These are phyloP conservation scores for Pythium myriotylum DNA, from an alignment of 352 stramenopile genomes.

Conservation along the genomic window DNA sequence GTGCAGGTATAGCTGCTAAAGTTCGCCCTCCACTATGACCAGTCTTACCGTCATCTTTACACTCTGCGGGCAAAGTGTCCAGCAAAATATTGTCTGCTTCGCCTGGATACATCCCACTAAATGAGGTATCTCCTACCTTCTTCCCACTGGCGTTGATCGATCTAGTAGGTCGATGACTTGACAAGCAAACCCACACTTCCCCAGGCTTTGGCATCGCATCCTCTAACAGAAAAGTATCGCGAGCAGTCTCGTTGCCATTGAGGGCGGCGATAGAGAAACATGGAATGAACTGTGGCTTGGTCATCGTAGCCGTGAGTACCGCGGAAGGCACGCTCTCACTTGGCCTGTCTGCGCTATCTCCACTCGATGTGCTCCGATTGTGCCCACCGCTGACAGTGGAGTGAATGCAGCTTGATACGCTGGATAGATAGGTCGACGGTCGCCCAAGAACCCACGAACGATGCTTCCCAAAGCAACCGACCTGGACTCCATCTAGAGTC, in stretches of 20 bases:
- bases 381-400: background rate
- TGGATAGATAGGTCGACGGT: slow-evolving; percentile 47
- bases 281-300: slow-evolving; percentile 47
- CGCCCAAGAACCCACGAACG: slow-evolving; percentile 63
- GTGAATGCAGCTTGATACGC: slow-evolving; percentile 50
- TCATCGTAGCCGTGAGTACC: slow-evolving; percentile 20
- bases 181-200: slow-evolving; percentile 76
- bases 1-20: slow-evolving; percentile 7
- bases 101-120: background rate
- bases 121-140: slow-evolving; percentile 30
- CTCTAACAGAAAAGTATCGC: slow-evolving; percentile 66
- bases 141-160: slow-evolving; percentile 32
- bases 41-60: background rate
- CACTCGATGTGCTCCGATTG: background rate
- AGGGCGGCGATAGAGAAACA: slow-evolving; percentile 60
- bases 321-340: slow-evolving; percentile 23
- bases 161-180: slow-evolving; percentile 48
- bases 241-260: slow-evolving; percentile 36
- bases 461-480: slow-evolving; percentile 70
- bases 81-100: no score
- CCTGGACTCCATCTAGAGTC: slow-evolving; percentile 67
- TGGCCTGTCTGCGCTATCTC: no score
- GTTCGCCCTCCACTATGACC: background rate
- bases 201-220: slow-evolving; percentile 78
- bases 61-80: background rate